Base-by-base conservation (phyloP, 352 stramenopile species). In the Pythium vanterpoolii region DNA sequence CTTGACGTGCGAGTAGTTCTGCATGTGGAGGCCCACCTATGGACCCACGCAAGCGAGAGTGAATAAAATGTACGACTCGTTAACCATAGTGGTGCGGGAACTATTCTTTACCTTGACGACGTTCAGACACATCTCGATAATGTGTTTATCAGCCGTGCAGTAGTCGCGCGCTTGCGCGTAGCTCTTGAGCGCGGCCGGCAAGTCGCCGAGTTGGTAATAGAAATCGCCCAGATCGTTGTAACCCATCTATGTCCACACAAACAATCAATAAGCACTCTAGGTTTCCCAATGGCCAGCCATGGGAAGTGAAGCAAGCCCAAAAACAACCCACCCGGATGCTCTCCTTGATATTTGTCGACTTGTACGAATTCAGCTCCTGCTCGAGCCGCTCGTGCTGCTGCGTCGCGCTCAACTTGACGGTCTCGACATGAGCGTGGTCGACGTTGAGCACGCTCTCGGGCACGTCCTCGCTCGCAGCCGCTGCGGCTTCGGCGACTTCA, bases 331-430 rank as follows among this genome's bases (percentile, higher is more conserved):
- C 84, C 54, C 87, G 76, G 59, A 96, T 96, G 73, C 84, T 95
- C 60, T 96, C 87, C 64, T 96, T 96, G 77, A 96, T 95, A 78
- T 95, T 89, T 16, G 79, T 95, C 31, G 83, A 94, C 69, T 96
- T 96, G 75, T 95, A 96, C 71, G 86, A 95, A 57, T 95, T 93
- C 18, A 96, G 77, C 60, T 96, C 87, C 52, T 93, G 85, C 63
- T 95, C 85, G 30, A 96, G 69, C 4, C 83, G 80, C 45, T 93
- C 87, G 47, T 95, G 83, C 59, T 90, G 82, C 34, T 87, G 71
- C 23, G 71, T 66, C 1, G 79, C 78, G 49, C 62, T 88, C 51
- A 82, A 80, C 44, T 81, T 81, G 24, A 89, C 71, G 45, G 31
- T 85, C 36, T 95, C 82, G 19, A 95, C 73, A 30, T 82, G 70